Base-by-base conservation (phyloP, 2,329 filamentous ascomycete species). In the Microdochium nivale region DNA sequence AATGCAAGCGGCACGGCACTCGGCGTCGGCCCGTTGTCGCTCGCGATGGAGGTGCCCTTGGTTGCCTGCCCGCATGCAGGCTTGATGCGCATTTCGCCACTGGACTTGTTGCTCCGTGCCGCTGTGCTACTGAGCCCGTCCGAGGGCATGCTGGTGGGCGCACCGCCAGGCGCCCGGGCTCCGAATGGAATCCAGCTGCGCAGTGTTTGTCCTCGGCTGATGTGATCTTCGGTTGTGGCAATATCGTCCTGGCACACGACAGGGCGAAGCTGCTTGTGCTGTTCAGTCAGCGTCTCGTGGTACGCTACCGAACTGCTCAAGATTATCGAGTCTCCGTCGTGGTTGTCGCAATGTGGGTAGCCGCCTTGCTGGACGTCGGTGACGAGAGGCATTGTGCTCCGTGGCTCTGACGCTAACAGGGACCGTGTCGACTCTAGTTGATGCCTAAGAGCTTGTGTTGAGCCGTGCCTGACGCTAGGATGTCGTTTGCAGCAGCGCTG, bases 231-330 rank as follows among this genome's bases (percentile, higher is more conserved):
- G 14, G 13, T 21, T 8, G 46, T 23, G 19, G 10, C 23, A 27
- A 9, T 5, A 21, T n/a, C 13, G 46, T 21, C 30, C 24, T n/a
- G 9, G 46, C 46, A 27, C 10, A 13, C 11, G 3, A 27, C 46
- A 27, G 46, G 25, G 24, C 24, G 46, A 10, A 27, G 46, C 46
- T 47, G 46, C n/a, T 55, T 57, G 40, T 53, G 54, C 37, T 61
- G 56, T 25, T 60, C 58, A 51, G 60, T 58, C 19, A 61, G 55
- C 51, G 57, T 60, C 47, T 57, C 52, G 54, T 62, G 60, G 51
- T 62, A 62, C 48, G 60, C 60, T 43, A 59, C 54, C 3, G 58
- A 59, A 43, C 55, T 55, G 53, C 56, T 49, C 30, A 55, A 49
- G 21, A 51, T 53, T 46, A 54, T 47, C 37, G 53, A 23, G 40